These are phyloP conservation scores for Corchorus capsularis DNA, from an alignment of 345 rosid species.

Conservation along the genomic window DNA sequence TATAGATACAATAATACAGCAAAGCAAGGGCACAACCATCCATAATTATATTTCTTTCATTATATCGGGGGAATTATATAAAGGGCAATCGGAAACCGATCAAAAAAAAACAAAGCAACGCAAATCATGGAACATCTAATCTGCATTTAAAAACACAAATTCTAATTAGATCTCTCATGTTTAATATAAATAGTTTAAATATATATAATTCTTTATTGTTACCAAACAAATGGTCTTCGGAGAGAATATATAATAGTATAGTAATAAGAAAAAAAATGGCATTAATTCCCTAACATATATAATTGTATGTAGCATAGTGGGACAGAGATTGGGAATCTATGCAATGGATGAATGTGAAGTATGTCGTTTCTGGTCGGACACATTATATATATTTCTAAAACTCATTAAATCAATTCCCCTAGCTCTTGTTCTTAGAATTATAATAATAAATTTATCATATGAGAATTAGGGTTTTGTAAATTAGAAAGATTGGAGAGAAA, in stretches of 20 bases:
- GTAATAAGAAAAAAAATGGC: constrained; percentile 20
- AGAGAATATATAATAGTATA: constrained; percentile 12
- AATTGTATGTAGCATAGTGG: neutral
- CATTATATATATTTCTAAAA: neutral
- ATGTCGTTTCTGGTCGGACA: constrained; percentile 39
- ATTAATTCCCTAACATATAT: constrained; percentile 3
- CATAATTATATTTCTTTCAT: neutral
- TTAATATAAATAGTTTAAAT: neutral
- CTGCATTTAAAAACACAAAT: neutral
- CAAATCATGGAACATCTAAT: neutral
- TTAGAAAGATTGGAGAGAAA: neutral
- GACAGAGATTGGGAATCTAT: constrained; percentile 29
- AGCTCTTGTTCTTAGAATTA: neutral
- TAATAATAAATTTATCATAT: neutral
- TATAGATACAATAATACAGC: neutral
- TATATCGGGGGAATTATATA: neutral
- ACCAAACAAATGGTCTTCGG: neutral
- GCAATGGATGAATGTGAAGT: constrained; percentile 25
- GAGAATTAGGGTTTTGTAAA: constrained; percentile 22
- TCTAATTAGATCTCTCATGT: neutral
- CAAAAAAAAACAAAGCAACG: neutral
- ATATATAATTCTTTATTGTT: neutral
- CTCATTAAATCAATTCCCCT: constrained; percentile 14
- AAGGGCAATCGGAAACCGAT: neutral
- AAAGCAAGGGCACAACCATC: constrained; percentile 10